Conservation (phyloP, 441 rosid genomes). For the Mallotus japonicus region DNA sequence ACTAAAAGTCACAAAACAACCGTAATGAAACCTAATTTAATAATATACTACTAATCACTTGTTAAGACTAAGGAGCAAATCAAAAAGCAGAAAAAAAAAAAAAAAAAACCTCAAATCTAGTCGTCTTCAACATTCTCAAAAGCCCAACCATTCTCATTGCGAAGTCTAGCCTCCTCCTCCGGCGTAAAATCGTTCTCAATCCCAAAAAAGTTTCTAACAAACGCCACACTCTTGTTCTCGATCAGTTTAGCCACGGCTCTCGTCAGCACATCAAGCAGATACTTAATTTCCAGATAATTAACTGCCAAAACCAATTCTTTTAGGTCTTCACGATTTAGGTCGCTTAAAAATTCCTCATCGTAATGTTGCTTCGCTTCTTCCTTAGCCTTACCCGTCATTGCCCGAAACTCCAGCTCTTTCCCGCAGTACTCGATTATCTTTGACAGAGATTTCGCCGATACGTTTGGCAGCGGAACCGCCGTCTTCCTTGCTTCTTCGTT, state of each 20-base stretch:
- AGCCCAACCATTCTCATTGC: slow-evolving; percentile 42
- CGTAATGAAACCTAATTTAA: no score
- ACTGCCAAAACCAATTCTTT: slow-evolving; percentile 40
- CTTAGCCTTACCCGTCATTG: background rate
- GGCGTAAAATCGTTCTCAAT: slow-evolving; percentile 39
- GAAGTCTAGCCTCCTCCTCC: slow-evolving; percentile 41
- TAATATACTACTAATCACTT: background rate
- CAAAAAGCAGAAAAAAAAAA: background rate
- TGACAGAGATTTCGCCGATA: slow-evolving; percentile 18
- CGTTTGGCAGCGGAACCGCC: slow-evolving; percentile 37
- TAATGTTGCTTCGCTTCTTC: slow-evolving; percentile 14
- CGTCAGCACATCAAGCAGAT: slow-evolving; percentile 35
- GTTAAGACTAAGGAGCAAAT: no score
- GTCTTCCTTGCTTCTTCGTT: background rate
- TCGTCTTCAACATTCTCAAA: slow-evolving; percentile 31
- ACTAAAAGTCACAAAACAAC: no score
- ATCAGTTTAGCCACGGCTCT: slow-evolving; percentile 37
- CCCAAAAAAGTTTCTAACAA: slow-evolving; percentile 36
- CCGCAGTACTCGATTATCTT: slow-evolving; percentile 27
- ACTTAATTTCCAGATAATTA: slow-evolving; percentile 36
- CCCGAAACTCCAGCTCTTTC: slow-evolving; percentile 23
- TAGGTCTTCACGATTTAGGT: slow-evolving; percentile 20
- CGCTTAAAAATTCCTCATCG: slow-evolving; percentile 20
- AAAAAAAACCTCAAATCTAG: background rate
- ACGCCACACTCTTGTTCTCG: slow-evolving; percentile 38